These are phyloP conservation scores for Rhizophagus sp. DNA, from an alignment of 192 early-diverging fungal genomes.

Conservation along the genomic window DNA sequence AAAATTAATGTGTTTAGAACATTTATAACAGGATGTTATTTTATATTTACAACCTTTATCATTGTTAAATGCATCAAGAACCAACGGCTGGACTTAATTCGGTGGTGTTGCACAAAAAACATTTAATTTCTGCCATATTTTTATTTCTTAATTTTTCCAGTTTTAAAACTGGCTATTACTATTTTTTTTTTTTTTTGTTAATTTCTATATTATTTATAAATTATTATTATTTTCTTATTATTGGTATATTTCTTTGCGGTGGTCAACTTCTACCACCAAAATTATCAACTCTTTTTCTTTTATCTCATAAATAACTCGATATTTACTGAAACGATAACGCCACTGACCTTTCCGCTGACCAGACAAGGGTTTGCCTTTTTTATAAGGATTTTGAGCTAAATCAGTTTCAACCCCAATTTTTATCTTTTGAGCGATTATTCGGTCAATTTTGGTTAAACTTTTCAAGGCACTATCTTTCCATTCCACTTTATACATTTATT, in stretches of 20 bases:
- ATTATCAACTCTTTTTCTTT: neutral
- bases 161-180: no score
- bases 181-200: no score
- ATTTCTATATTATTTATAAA: no score
- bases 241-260: conserved; percentile 3
- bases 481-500: neutral
- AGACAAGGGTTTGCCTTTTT: neutral
- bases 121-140: no score
- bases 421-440: neutral
- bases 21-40: no score
- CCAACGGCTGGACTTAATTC: no score
- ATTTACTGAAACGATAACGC: conserved; percentile 7
- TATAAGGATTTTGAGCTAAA: neutral
- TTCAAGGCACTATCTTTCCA: neutral
- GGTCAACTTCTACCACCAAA: conserved; percentile 8
- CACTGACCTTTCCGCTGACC: neutral
- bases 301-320: conserved; percentile 9
- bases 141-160: no score
- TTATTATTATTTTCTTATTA: no score
- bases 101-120: no score
- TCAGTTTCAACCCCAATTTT: neutral
- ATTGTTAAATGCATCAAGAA: no score
- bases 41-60: no score
- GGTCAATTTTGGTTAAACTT: neutral
- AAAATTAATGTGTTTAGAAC: no score